Percentiles rank a stretch among this genome's conserved stretches.
Evolutionary conservation across 805 yeast genomes (phyloP).

Genomic region (Tetrapisispora taiwanensis): DNA sequence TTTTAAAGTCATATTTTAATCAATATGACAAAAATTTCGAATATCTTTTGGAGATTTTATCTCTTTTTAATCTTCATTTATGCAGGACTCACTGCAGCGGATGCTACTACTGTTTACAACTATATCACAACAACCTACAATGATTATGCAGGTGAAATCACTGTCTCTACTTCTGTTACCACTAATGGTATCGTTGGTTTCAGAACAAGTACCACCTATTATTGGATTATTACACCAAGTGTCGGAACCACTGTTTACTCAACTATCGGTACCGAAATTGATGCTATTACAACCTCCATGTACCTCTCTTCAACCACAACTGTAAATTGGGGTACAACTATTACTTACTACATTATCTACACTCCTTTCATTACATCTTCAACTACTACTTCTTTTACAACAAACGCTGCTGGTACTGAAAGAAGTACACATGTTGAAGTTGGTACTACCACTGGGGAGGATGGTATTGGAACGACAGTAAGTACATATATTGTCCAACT

Average conservation of each 20-base stretch:
- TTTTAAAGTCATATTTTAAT: no score
- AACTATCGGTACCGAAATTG: neutral
- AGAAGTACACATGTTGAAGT: neutral
- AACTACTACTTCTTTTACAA: neutral
- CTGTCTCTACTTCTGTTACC: neutral
- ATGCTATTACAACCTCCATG: neutral
- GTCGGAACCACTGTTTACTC: neutral
- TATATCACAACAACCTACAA: neutral
- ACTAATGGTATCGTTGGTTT: neutral
- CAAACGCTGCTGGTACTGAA: neutral
- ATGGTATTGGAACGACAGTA: conserved; percentile 1
- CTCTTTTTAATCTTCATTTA: neutral
- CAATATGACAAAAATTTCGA: neutral
- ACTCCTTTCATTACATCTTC: neutral
- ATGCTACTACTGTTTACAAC: neutral
- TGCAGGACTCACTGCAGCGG: neutral
- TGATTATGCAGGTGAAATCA: neutral
- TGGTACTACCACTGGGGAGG: neutral
- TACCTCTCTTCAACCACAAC: neutral
- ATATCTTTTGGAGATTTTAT: neutral
- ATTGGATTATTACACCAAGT: conserved; percentile 2
- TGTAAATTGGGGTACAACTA: conserved; percentile 2
- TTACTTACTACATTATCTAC: neutral
- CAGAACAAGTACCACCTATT: neutral
- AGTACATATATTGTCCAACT: neutral